These are phyloP conservation scores for Gossypium mustelinum DNA, from an alignment of 345 rosid genomes.

Conservation along the genomic window DNA sequence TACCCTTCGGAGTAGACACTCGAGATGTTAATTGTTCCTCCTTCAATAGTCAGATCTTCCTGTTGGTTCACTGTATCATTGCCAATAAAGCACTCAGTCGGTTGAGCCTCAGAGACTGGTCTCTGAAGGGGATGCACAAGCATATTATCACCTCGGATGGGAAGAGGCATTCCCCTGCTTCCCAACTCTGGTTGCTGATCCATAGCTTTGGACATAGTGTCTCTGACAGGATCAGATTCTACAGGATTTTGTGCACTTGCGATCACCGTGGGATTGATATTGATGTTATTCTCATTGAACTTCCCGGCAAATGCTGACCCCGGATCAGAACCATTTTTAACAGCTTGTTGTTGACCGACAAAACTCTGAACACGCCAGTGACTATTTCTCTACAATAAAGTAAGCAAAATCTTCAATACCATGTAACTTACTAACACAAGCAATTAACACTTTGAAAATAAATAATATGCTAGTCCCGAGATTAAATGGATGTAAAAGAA, in stretches of 20 bases:
- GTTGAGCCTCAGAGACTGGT: slow-evolving; percentile 55
- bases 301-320: slow-evolving; percentile 58
- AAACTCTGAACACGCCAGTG: slow-evolving; percentile 83
- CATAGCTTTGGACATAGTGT: slow-evolving; percentile 38
- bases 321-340: slow-evolving; percentile 70
- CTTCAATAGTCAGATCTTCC: slow-evolving; percentile 77
- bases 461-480: background rate
- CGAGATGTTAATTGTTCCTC: slow-evolving; percentile 91
- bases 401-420: background rate
- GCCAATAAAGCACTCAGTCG: slow-evolving; percentile 46
- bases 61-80: slow-evolving; percentile 41
- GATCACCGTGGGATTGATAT: slow-evolving; percentile 35
- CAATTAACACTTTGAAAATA: slow-evolving; percentile 3
- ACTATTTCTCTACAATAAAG: slow-evolving; percentile 71
- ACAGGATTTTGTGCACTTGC: slow-evolving; percentile 44
- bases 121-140: slow-evolving; percentile 38
- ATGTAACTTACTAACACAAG: background rate
- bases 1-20: slow-evolving; percentile 70
- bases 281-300: slow-evolving; percentile 57
- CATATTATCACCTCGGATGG: slow-evolving; percentile 32
- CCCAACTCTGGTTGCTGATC: slow-evolving; percentile 52
- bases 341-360: slow-evolving; percentile 53
- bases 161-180: slow-evolving; percentile 38
- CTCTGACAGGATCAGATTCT: slow-evolving; percentile 57
- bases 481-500: background rate